Evolutionary conservation across 2,329 filamentous ascomycete genomes (phyloP), one percentile per base, ranked within the genome.

Genomic region (Curvularia sp.): DNA sequence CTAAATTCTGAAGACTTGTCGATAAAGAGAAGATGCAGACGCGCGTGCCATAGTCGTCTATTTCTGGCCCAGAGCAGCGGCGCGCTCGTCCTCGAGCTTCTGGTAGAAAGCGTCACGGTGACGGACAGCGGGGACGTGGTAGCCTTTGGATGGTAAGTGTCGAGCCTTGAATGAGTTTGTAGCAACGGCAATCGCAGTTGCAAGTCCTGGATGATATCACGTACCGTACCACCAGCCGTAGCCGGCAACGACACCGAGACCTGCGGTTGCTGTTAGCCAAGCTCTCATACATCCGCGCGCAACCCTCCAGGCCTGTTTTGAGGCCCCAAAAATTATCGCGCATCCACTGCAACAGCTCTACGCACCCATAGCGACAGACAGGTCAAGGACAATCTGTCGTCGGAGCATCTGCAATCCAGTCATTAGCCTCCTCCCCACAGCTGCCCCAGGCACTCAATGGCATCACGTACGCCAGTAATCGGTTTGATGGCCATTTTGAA

Each of bases 221-320:
- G 64, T 82, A 82, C 80, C 86, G 80, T 89, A 89, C 87, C 87
- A 89, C 82, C 84, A 89, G 74, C 84, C 82, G 78, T 88, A 89
- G 68, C 86, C 87, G 76, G 82, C 81, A 67, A 85, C 80, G 66
- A 84, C 82, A 71, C 86, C 86, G 75, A 89, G 84, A 77, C 86
- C 86, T 88, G 65, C 48, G 42, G 48, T 46, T 53, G 58, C 58
- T 49, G 65, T 75, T 63, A 75, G 70, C 55, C 39, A 46, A 66
- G 64, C 58, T 68, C 43, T 51, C 41, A 39, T 54, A 49, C 26
- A n/a, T 28, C 20, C 13, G n/a, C 48, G 33, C 60, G 53, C 58
- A 55, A 46, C 31, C 26, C 28, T 30, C n/a, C 15, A 20, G n/a
- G 44, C 44, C 44, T 33, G 18, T 31, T 33, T 13, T 20, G 18